A percentile compares a stretch with the other conserved stretches of the same genome.
phyloP scores from a whole-genome alignment of 2,329 filamentous ascomycete genomes.

The Diatrype stigma region DNA sequence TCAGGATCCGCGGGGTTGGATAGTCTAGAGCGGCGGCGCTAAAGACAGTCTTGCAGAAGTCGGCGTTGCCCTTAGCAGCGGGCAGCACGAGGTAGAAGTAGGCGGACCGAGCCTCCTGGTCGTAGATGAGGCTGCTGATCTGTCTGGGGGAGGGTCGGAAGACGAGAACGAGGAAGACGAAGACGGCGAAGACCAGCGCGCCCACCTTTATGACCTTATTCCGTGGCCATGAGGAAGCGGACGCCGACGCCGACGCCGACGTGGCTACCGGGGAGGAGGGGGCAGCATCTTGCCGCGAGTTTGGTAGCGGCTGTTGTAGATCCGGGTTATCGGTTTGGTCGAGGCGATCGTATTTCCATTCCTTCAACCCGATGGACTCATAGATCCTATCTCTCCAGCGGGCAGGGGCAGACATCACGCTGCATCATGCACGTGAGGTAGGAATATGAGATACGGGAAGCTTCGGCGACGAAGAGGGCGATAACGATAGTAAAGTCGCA shows the following conservation, averaged over 20 bases:
- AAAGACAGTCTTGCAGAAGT: constrained; percentile 28
- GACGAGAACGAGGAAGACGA: constrained; percentile 1
- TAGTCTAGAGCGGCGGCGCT: constrained; percentile 9
- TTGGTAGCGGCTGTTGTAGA: not conserved
- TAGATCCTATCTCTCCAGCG: constrained; percentile 2
- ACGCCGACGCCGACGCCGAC: not conserved
- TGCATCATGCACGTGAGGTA: not conserved
- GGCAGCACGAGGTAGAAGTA: constrained; percentile 1
- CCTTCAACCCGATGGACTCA: constrained; percentile 3
- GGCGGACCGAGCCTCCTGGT: not conserved
- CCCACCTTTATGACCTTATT: not conserved
- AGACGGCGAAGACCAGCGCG: not conserved
- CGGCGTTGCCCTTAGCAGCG: not conserved
- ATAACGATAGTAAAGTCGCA: too few relatives aligned
- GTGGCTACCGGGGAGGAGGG: not conserved
- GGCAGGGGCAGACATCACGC: not conserved
- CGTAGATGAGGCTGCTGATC: not conserved
- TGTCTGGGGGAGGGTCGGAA: not conserved
- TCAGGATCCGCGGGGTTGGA: constrained; percentile 8
- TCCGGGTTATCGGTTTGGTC: constrained; percentile 1
- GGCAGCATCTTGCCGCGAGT: not conserved
- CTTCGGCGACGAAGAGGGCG: too few relatives aligned
- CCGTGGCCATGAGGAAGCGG: not conserved
- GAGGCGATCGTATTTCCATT: constrained; percentile 3
- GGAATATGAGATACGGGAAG: too few relatives aligned